Evolutionary conservation across 2,329 filamentous ascomycete genomes (phyloP), one percentile per base, ranked within the genome.

Genomic region (Ophiosphaerella korrae): DNA sequence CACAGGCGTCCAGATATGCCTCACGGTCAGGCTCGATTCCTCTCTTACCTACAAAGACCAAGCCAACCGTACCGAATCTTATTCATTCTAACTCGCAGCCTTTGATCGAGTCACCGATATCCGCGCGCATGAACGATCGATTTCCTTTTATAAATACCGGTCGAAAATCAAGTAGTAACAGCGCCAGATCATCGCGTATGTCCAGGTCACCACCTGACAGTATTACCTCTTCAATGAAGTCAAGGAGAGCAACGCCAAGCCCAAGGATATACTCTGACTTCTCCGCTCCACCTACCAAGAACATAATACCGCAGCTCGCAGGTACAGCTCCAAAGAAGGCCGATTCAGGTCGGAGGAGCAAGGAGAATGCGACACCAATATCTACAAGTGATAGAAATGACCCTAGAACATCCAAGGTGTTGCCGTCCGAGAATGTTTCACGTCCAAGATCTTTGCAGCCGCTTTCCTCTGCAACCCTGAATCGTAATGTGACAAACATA

Each of bases 41-140:
- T 9, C 18, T 37, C 24, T 21, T 47, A 11, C 31, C 16, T 9
- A 45, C 5, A 8, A 8, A 47, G 3, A 29, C n/a, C n/a, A 36
- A 37, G 6, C 33, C 40, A 13, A 54, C 59, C 12, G 50, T 42
- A 4, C 35, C 40, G 1, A 54, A 45, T 48, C 26, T 52, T 18
- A 24, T 35, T 24, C 50, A 58, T 14, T 52, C 59, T 41, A 21
- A 39, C 8, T 45, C 62, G 14, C 50, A 49, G 9, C 43, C 48
- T 3, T 5, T 42, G 2, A 23, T 48, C 23, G 61, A 62, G 8
- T 67, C 53, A 4, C 64, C 60, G 2, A 55, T 51, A 12, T 71
- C 71, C 2, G 68, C 71, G 39, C 66, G 67, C 31, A 79, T 78
- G 76, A 78, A 78, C 33, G 77, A 77, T 13, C 72, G 75, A 0